Base-by-base conservation (phyloP, 2,329 filamentous ascomycete genomes). In the Zelopaecilomyces penicillatus region DNA sequence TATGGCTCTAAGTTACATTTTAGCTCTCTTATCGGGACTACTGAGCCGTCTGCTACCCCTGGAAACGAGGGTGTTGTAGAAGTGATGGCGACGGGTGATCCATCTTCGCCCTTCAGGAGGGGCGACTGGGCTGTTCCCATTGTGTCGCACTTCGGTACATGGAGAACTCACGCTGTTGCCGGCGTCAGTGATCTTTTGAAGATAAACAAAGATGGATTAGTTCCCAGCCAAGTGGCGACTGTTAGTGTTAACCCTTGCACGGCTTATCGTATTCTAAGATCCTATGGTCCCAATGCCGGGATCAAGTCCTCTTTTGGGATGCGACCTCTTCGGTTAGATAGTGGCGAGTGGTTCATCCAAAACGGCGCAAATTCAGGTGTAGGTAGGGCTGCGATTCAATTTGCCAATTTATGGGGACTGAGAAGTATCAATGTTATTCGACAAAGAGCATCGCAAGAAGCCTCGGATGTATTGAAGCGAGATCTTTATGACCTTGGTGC, bases 81-180 rank as follows among this genome's bases (percentile, higher is more conserved):
- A 65, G 83, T 97, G n/a, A 67, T 88, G 26, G 74, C 82, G 1
- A 70, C 80, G 1, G 85, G 88, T 1, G 73, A 78, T 1, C 67
- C 68, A 26, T 75, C 73, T 8, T 59, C 64, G 1, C 56, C 57
- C 3, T 68, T 95, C 27, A 60, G 71, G 26, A 83, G 78, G 54
- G 93, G 91, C 47, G 91, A 98, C 63, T 97, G 93, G 90, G 91
- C 95, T 6, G 86, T 97, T 50, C 91, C 94, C 65, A 84, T 85
- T 45, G 70, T 72, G 40, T 86, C 87, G 1, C 83, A 86, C 5
- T 87, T 94, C 61, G 93, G 93, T 32, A 97, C 93, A 9, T 97
- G 93, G 89, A 77, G 93, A 49, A 98, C 93, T 3, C 91, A 98
- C 61, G 86, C 86, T 12, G 76, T 89, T 38, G 79, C 75, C n/a